A percentile compares a stretch with the other conserved stretches of the same genome.
Conservation (phyloP, 768 basidiomycete species). For the Mycena vitilis region DNA sequence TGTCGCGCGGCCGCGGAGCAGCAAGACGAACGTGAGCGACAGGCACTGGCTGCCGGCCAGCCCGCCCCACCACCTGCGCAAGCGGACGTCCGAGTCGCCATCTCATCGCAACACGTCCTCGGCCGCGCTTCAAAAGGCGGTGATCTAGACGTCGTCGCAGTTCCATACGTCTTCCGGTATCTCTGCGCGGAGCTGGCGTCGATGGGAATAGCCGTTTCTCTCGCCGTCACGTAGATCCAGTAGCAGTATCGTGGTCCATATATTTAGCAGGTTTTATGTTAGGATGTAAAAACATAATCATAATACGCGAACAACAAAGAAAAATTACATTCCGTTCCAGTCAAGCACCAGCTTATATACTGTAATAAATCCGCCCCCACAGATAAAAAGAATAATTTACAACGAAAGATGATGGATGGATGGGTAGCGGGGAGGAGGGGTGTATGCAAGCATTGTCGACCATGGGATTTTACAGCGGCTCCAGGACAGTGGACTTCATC, state of each 20-base stretch:
- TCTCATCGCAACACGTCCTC: slow-evolving; percentile 77
- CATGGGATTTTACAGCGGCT: no score
- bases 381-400: slow-evolving; percentile 34
- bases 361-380: slow-evolving; percentile 19
- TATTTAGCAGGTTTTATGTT: slow-evolving; percentile 18
- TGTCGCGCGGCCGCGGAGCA: slow-evolving; percentile 81
- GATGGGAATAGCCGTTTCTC: slow-evolving; percentile 94
- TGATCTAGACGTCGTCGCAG: slow-evolving; percentile 93
- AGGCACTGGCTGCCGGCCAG: slow-evolving; percentile 68
- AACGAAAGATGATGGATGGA: neutral
- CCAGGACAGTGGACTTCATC: neutral
- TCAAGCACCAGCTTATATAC: slow-evolving; percentile 26
- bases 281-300: slow-evolving; percentile 6
- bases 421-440: no score
- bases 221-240: slow-evolving; percentile 71
- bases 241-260: slow-evolving; percentile 4
- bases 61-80: slow-evolving; percentile 52
- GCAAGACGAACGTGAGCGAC: slow-evolving; percentile 70
- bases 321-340: slow-evolving; percentile 23
- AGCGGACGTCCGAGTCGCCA: slow-evolving; percentile 70
- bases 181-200: slow-evolving; percentile 97
- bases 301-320: slow-evolving; percentile 14
- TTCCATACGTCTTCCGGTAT: slow-evolving; percentile 95
- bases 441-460: neutral
- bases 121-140: slow-evolving; percentile 72